Percentiles rank a stretch among this genome's conserved stretches.
Evolutionary conservation across 2,329 filamentous ascomycete species (phyloP).

Genomic region (Trichophyton benhamiae): DNA sequence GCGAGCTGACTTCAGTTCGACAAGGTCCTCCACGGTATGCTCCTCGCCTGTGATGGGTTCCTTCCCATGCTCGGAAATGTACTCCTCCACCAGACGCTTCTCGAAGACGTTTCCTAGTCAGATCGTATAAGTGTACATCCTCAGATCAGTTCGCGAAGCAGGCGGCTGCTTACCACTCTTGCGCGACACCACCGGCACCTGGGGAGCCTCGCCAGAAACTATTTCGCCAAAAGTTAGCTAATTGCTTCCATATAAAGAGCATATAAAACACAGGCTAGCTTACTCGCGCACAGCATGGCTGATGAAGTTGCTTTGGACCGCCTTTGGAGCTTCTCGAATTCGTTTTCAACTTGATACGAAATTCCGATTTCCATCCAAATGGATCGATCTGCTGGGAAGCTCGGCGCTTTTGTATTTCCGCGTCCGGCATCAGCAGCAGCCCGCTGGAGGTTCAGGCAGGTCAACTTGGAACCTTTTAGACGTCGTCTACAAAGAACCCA

Average conservation of each 20-base stretch:
- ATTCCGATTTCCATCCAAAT: not conserved
- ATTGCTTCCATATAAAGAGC: too few species aligned
- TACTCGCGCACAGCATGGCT: conserved; percentile 53
- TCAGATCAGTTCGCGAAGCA: conserved; percentile 11
- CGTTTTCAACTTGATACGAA: not conserved
- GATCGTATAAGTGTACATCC: conserved; percentile 20
- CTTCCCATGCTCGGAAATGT: conserved; percentile 83
- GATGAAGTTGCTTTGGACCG: not conserved
- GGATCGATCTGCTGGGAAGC: too few species aligned
- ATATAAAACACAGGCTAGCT: conserved; percentile 25
- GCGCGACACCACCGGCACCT: conserved; percentile 86
- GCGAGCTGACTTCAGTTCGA: conserved; percentile 72
- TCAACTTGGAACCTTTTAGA: too few species aligned
- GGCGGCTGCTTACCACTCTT: conserved; percentile 61
- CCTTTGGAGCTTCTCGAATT: conserved; percentile 1
- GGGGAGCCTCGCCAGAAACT: conserved; percentile 95
- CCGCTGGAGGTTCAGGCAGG: too few species aligned
- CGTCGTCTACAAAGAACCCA: too few species aligned
- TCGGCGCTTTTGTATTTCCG: conserved; percentile 8
- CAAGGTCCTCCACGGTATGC: conserved; percentile 68
- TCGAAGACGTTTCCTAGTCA: conserved; percentile 73
- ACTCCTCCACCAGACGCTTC: conserved; percentile 86
- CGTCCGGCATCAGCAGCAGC: conserved; percentile 5
- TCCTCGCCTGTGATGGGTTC: conserved; percentile 85
- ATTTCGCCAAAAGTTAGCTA: conserved; percentile 9